Evolutionary conservation across 1,284 basidiomycete species (phyloP), one percentile per base, ranked within the genome.

Genomic region (Papiliotrema flavescens): DNA sequence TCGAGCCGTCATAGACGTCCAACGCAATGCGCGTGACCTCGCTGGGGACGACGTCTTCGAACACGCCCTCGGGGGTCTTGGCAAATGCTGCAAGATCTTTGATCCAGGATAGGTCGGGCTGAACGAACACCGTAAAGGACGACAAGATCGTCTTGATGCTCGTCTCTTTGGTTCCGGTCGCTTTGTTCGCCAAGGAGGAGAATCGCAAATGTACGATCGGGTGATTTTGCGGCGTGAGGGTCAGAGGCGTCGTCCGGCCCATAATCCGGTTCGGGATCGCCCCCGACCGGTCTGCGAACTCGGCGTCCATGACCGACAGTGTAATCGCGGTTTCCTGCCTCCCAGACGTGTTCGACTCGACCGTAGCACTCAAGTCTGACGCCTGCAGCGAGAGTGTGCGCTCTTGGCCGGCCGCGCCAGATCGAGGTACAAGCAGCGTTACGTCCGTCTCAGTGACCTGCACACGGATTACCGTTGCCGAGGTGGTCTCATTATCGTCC

Each of bases 41-140:
- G 57, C 84, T 93, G 0, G 95, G 95, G 20, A 92, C 85, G 14
- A 97, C 91, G 44, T 91, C 84, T 70, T 96, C 93, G 69, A 98
- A 98, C 0, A 89, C 88, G 85, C 89, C 93, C 46, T 89, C 88
- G 14, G 95, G 95, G 22, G 92, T 84, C 71, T 91, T 91, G 28
- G 81, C 78, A 66, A 95, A 94, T 0, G 57, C 54, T 3, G 74
- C 75, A 7, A 98, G 62, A 60, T 92, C 88, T 3, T 78, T 64
- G 3, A 84, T 73, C 83, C 89, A 89, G 8, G 74, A 70, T 26
- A 86, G 65, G 61, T 93, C 84, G 9, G 87, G 81, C 24, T 81
- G 80, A 5, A 87, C 67, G 51, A 81, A 84, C 59, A 84, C 82
- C 0, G 84, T 88, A 57, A 90, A 82, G 20, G 84, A 85, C 54